Evolutionary conservation across 2,329 filamentous ascomycete genomes (phyloP), one percentile per base, ranked within the genome.

Genomic region (Aspergillus fumigatiaffinis): DNA sequence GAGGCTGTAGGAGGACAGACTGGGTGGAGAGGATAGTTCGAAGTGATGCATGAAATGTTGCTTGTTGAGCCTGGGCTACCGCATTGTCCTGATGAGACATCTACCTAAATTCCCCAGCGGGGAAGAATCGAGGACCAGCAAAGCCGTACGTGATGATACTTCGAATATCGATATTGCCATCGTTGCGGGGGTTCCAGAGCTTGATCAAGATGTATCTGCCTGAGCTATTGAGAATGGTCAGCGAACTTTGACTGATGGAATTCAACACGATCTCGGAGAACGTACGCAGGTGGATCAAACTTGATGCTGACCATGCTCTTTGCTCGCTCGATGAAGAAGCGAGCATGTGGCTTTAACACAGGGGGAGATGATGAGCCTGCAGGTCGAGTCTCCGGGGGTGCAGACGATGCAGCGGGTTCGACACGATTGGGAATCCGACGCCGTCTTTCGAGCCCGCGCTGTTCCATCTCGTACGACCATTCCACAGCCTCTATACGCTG

Each of bases 121-220:
- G 90, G 68, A 95, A 94, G 73, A 87, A 96, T 58, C 92, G 84
- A 9, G 90, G 89, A 4, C 93, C 93, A 0, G 91, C 90, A 74
- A 87, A 97, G 0, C 93, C 93, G 67, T 89, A 87, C 1, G 87
- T 89, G 57, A 92, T 83, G 25, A 97, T 87, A 49, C 88, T 91
- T 72, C 96, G 89, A 42, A 97, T 91, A 69, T 96, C 92, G 62
- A 97, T 95, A 67, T 95, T 96, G 3, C 84, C 80, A 50, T 87
- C 85, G 26, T 85, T 83, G 58, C 85, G 84, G 1, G 89, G 89
- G 66, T 87, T 92, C 90, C 91, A 97, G 72, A 97, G 85, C 79
- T 97, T 97, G 61, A 97, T 79, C 46, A 97, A 76, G 53, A 97
- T 88, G 71, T 89, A 95, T 56, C 90, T 84, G 4, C 90, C 90